These are phyloP conservation scores for Scorias spongiosa DNA, from an alignment of 2,329 filamentous ascomycete genomes.

Conservation along the genomic window DNA sequence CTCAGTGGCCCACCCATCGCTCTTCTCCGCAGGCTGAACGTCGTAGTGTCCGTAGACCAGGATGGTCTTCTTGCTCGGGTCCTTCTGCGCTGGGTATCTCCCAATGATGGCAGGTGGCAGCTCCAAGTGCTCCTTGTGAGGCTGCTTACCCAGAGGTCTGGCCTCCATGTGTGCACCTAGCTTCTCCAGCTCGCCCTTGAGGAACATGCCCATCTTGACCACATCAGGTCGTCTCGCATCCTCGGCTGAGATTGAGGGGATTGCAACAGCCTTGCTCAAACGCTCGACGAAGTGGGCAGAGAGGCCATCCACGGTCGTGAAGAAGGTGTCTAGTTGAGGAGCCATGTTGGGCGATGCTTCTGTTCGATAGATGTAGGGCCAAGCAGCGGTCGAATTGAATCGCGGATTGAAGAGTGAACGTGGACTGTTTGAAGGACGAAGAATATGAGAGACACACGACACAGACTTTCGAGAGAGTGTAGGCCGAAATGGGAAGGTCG, in stretches of 20 bases:
- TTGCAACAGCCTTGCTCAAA: slow-evolving; percentile 81
- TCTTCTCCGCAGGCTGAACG: slow-evolving; percentile 84
- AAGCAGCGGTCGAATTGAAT: slow-evolving; percentile 8
- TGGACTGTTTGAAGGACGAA: neutral
- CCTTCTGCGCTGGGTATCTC: slow-evolving; percentile 61
- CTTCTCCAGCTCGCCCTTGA: slow-evolving; percentile 64
- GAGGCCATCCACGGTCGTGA: slow-evolving; percentile 75
- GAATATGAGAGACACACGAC: neutral
- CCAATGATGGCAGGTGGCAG: slow-evolving; percentile 86
- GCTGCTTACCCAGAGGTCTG: slow-evolving; percentile 78
- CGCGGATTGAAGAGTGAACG: neutral
- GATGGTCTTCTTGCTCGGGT: slow-evolving; percentile 85
- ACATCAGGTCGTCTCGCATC: slow-evolving; percentile 82
- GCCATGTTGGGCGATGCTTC: slow-evolving; percentile 47
- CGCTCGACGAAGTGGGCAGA: slow-evolving; percentile 76
- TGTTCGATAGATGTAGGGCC: slow-evolving; percentile 32
- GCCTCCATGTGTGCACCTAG: slow-evolving; percentile 81
- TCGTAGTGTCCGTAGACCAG: slow-evolving; percentile 98
- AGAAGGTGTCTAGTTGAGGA: slow-evolving; percentile 79
- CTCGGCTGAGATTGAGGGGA: slow-evolving; percentile 88
- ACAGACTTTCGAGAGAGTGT: neutral
- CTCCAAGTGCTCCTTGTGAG: slow-evolving; percentile 75
- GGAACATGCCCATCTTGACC: slow-evolving; percentile 87
- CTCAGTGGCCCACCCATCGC: slow-evolving; percentile 90
- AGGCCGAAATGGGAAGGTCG: neutral